phyloP scores from a whole-genome alignment of 441 rosid genomes.

The Adansonia grandidieri region DNA sequence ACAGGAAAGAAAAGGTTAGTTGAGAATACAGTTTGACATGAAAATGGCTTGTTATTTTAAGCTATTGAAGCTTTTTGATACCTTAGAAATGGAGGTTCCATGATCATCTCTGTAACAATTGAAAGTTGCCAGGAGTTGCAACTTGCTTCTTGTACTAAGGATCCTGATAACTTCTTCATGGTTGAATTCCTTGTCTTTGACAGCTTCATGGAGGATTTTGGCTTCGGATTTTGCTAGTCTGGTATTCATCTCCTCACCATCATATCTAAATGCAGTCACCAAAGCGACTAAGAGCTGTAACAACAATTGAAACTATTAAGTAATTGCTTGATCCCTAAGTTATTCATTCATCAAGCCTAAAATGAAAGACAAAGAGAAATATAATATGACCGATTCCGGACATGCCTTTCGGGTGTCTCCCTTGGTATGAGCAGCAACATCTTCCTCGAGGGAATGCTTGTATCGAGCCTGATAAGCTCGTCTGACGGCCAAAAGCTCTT shows the following conservation, averaged over 20 bases:
- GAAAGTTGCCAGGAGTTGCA: constrained; percentile 65
- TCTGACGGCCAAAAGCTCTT: constrained; percentile 65
- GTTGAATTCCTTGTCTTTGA: constrained; percentile 47
- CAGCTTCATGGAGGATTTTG: constrained; percentile 50
- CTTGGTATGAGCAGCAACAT: constrained; percentile 59
- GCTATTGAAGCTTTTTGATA: constrained; percentile 12
- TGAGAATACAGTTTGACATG: neutral
- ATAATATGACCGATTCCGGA: neutral
- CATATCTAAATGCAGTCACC: constrained; percentile 59
- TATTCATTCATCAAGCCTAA: neutral
- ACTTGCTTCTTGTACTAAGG: constrained; percentile 62
- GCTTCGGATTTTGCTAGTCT: constrained; percentile 56
- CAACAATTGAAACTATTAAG: neutral
- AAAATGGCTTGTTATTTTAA: neutral
- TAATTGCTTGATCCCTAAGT: neutral
- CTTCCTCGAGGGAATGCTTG: constrained; percentile 73
- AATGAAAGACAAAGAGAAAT: neutral
- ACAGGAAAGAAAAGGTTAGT: neutral
- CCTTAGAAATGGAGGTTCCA: constrained; percentile 58
- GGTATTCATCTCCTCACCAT: constrained; percentile 52
- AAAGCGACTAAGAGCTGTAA: constrained; percentile 62
- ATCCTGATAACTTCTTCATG: constrained; percentile 66
- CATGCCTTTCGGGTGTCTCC: constrained; percentile 62
- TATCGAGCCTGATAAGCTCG: constrained; percentile 63
- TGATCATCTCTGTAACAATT: constrained; percentile 57